phyloP scores from a whole-genome alignment of 2,329 filamentous ascomycete species.

The Coniosporium tulheliwenetii region DNA sequence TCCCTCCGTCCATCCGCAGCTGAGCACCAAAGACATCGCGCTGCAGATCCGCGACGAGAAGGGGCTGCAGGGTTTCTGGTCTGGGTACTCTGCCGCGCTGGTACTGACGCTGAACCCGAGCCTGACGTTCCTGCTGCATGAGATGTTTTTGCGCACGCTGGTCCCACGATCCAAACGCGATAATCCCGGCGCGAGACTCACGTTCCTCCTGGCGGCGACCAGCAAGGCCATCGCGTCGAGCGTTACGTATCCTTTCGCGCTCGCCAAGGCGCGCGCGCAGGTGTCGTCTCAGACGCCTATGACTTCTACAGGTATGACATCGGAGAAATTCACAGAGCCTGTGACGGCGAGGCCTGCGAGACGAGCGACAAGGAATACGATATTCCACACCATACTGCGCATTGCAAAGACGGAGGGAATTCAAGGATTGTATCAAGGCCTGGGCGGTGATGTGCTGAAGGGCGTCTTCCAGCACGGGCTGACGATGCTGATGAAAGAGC shows the following conservation, averaged over 20 bases:
- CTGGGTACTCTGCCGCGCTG: constrained; percentile 68
- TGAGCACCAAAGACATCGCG: constrained; percentile 40
- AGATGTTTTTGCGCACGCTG: constrained; percentile 46
- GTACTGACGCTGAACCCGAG: constrained; percentile 74
- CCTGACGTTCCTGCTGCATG: constrained; percentile 73
- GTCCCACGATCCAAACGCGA: constrained; percentile 37
- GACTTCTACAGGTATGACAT: constrained; percentile 8
- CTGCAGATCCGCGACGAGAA: constrained; percentile 50
- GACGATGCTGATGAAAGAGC: constrained; percentile 75
- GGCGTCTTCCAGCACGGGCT: constrained; percentile 76
- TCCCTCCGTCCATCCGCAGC: constrained; percentile 12
- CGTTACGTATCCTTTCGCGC: constrained; percentile 71
- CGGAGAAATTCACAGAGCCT: constrained; percentile 8
- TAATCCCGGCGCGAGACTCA: constrained; percentile 36
- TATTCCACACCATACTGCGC: constrained; percentile 47
- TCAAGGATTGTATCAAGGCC: constrained; percentile 56
- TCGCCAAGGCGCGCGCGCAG: constrained; percentile 69
- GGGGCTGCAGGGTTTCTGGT: constrained; percentile 67
- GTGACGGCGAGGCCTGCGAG: background rate
- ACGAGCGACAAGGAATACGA: constrained; percentile 21
- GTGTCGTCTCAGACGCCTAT: constrained; percentile 28
- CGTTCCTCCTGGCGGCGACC: constrained; percentile 54
- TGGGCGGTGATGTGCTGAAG: constrained; percentile 62
- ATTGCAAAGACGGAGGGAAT: constrained; percentile 49
- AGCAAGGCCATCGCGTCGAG: constrained; percentile 66